A percentile compares a stretch with the other conserved stretches of the same genome.
phyloP scores from a whole-genome alignment of 352 stramenopile species.

The Pilasporangium apinafurcum region DNA sequence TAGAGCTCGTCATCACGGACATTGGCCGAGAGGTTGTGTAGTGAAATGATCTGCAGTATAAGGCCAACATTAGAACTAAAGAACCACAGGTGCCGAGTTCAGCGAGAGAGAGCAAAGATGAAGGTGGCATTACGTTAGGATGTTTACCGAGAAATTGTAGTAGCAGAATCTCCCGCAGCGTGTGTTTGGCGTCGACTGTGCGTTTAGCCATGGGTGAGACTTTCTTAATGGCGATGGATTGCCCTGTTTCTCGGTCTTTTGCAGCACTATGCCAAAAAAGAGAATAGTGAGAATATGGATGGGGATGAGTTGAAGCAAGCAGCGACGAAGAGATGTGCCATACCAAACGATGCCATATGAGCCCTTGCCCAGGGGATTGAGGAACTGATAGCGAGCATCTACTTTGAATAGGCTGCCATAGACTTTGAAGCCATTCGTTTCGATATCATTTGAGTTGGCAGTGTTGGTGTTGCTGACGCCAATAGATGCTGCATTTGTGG shows the following conservation, averaged over 20 bases:
- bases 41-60: slow-evolving; percentile 58
- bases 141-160: slow-evolving; percentile 86
- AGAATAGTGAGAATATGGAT: neutral
- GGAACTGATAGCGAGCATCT: slow-evolving; percentile 76
- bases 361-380: slow-evolving; percentile 87
- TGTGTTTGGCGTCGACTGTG: slow-evolving; percentile 81
- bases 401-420: slow-evolving; percentile 82
- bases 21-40: slow-evolving; percentile 82
- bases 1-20: slow-evolving; percentile 92
- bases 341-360: slow-evolving; percentile 90
- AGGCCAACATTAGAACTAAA: neutral
- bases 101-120: neutral
- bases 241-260: slow-evolving; percentile 61
- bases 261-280: slow-evolving; percentile 34
- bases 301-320: neutral
- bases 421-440: slow-evolving; percentile 52
- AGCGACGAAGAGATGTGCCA: neutral
- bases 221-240: slow-evolving; percentile 90
- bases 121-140: slow-evolving; percentile 37
- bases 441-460: too few species aligned
- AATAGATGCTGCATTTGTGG: neutral
- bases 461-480: neutral
- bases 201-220: slow-evolving; percentile 84
- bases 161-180: slow-evolving; percentile 82
- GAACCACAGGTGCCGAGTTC: neutral